Evolutionary conservation across 768 basidiomycete genomes (phyloP).

Genomic region (Xerocomus potaroensis): DNA sequence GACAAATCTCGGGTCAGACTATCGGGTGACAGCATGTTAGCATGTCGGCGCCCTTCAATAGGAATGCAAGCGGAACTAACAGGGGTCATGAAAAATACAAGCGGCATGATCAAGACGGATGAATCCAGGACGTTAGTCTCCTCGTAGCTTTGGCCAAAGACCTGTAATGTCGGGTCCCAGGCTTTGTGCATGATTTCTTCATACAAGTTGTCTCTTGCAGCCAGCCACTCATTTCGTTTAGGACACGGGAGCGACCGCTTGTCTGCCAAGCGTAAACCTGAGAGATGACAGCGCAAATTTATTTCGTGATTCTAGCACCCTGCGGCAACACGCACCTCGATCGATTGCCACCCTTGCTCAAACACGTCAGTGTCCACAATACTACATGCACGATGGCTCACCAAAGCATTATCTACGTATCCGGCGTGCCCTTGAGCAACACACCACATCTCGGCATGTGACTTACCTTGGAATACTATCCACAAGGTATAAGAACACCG

Average conservation of each 20-base stretch:
- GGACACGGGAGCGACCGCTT: conserved; percentile 92
- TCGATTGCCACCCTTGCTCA: conserved; percentile 87
- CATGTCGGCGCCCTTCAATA: conserved; percentile 1
- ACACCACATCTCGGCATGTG: neutral
- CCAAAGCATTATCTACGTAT: conserved; percentile 81
- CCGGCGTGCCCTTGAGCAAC: conserved; percentile 5
- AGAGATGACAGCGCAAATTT: neutral
- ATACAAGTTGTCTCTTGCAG: conserved; percentile 77
- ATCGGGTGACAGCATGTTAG: neutral
- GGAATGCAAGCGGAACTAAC: conserved; percentile 38
- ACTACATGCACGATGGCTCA: conserved; percentile 29
- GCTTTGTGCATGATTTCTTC: conserved; percentile 91
- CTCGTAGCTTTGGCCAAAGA: conserved; percentile 90
- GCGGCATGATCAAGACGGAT: conserved; percentile 86
- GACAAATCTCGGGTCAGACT: conserved; percentile 88
- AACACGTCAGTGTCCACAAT: neutral
- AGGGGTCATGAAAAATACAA: conserved; percentile 86
- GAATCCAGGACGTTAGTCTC: conserved; percentile 79
- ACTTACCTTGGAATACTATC: conserved; percentile 74
- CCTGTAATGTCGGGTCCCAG: conserved; percentile 67
- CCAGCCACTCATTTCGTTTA: conserved; percentile 63
- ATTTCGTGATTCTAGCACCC: neutral
- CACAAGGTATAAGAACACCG: conserved; percentile 1
- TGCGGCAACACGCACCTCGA: conserved; percentile 48
- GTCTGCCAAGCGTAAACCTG: conserved; percentile 84